Evolutionary conservation across 495 filamentous ascomycete species (phyloP), one percentile per base, ranked within the genome.

Genomic region (Aspergillus panamensis): DNA sequence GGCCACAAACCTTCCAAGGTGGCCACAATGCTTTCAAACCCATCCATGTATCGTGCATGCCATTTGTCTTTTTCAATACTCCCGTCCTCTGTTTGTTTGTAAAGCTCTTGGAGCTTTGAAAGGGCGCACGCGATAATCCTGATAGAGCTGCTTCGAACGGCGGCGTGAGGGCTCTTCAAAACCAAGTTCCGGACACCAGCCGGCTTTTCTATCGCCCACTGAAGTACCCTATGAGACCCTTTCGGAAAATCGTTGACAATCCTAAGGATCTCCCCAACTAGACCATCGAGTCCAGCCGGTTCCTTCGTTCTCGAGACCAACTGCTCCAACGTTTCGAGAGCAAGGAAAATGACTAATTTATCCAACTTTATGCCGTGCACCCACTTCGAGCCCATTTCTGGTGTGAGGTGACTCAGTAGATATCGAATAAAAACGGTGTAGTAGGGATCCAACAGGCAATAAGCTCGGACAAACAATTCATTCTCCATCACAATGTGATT

Each of bases 301-400:
- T 93, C 89, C 66, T 91, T 92, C 2, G 83, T 75, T 57, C 90
- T 80, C 3, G 87, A 83, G n/a, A 90, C 76, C 48, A 96, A 78
- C 62, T 92, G 87, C 62, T 93, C 88, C 16, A 96, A 69, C 51
- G 91, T 87, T 53, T 89, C 81, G 25, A 96, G 68, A 8, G 83
- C 84, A 49, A 91, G 79, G n/a, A 75, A 75, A 49, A 95, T 75
- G 10, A 82, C 84, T 31, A 78, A 65, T 32, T 77, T 79, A 67
- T 91, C 88, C 39, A 84, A 66, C 10, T 56, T 67, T 54, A 87
- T 83, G 3, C 76, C 68, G 6, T 71, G 64, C 7, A 80, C 77
- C 57, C 81, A 84, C 31, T 66, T 70, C 0, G 69, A 67, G 45
- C 69, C 74, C 29, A 58, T 59, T 51, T 73, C 66, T 48, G 67